Base-by-base conservation (phyloP, 345 rosid species). In the Punica granatum region DNA sequence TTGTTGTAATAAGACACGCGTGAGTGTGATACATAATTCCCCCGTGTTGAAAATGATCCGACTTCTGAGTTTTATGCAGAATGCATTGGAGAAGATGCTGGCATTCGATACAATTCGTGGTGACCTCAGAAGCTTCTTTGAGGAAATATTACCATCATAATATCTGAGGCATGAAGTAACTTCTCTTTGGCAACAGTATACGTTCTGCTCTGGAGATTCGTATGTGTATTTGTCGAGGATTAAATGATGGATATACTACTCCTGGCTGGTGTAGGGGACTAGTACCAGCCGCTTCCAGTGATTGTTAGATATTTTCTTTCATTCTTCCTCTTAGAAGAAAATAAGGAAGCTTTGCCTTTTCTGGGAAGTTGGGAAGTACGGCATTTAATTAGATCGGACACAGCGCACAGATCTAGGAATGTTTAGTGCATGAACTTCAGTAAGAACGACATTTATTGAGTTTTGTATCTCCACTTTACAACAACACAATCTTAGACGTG, bases 51-150 rank as follows among this genome's bases (percentile, higher is more conserved):
- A 63, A 39, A 35, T 23, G 23, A 35, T 25, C 2, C 33, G 10
- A 11, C 46, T 63, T 28, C 19, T n/a, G 32, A 16, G 32, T 23
- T 39, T 26, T 67, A 67, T 69, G 68, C 91, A 93, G 98, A 85
- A 77, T 56, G 92, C 87, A 3, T 79, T 83, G 68, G 90, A 80
- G 71, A 91, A 83, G 86, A 74, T 90, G 78, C 54, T 86, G 81
- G 82, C 73, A 14, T 85, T 87, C 51, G 90, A 88, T 78, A 70
- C 72, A 59, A 73, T n/a, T 14, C 73, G 73, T 37, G 90, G 88
- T 59, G 91, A 90, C 67, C 82, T 93, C 58, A 68, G 58, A 58
- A 63, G 74, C 58, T 86, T 93, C 79, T 85, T 93, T 74, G 76
- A 75, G 63, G 94, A 78, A 36, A 62, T 93, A 62, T 77, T 83